Conservation (phyloP, 2,329 filamentous ascomycete species). For the Aspergillaceae sp. region DNA sequence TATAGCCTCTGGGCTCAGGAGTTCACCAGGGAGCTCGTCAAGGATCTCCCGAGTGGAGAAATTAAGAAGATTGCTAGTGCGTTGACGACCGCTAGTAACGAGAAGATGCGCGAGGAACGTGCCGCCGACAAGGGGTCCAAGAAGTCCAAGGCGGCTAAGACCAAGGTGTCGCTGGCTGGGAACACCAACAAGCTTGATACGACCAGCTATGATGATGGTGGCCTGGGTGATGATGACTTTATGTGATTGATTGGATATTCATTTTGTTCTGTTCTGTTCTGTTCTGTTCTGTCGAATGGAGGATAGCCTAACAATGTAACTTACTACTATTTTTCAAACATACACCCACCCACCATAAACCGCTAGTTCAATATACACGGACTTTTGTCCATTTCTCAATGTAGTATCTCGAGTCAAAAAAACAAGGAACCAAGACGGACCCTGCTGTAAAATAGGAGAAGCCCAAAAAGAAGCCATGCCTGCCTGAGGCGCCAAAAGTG, state of each 20-base stretch:
- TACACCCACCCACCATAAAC: no score
- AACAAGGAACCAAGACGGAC: no score
- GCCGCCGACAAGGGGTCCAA: slow-evolving; percentile 85
- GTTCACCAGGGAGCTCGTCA: slow-evolving; percentile 76
- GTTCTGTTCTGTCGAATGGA: no score
- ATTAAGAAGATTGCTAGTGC: slow-evolving; percentile 91
- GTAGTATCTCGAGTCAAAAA: no score
- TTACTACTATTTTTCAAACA: no score
- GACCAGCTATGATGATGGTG: slow-evolving; percentile 64
- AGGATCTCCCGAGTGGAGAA: slow-evolving; percentile 82
- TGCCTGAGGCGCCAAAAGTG: slow-evolving; percentile 9
- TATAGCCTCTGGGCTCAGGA: slow-evolving; percentile 87
- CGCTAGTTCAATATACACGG: no score
- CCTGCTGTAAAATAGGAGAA: neutral
- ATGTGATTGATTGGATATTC: slow-evolving; percentile 29
- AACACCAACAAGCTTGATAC: slow-evolving; percentile 32
- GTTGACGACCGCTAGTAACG: slow-evolving; percentile 84
- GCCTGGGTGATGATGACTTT: slow-evolving; percentile 57
- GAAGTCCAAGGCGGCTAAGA: slow-evolving; percentile 96
- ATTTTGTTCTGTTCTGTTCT: no score
- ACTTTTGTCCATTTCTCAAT: no score
- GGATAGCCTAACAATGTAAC: no score
- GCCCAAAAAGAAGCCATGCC: neutral
- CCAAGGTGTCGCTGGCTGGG: slow-evolving; percentile 70
- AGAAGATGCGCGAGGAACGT: slow-evolving; percentile 99